Evolutionary conservation across 1,284 basidiomycete species (phyloP), one percentile per base, ranked within the genome.

Genomic region (Cutaneotrichosporon dermatis): DNA sequence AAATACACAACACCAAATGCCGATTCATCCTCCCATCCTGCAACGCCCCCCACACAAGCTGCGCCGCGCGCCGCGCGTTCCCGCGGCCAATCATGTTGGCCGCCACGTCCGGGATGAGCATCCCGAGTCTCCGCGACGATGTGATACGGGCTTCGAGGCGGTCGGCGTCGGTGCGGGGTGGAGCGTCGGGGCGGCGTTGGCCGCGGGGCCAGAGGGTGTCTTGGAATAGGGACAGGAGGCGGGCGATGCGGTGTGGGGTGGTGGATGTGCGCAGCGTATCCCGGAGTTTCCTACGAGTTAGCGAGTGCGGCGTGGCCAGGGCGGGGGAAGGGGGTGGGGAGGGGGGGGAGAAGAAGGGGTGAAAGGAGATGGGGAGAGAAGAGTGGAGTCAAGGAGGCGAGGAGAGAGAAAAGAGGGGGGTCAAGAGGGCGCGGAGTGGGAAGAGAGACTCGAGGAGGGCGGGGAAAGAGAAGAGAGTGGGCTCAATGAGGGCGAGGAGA

Each of bases 61-160:
- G 83, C 4, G 94, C 92, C 6, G 93, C 95, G 48, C 92, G 83
- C 6, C 92, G 84, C 9, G 94, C 92, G 73, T 98, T 97, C 2
- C 90, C 88, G 33, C 92, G 83, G 8, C 95, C 95, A 64, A 98
- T 95, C 86, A 97, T 91, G 70, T 95, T 97, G 6, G 94, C 91
- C 36, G 90, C 92, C 50, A 97, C 78, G 69, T 97, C 95, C 69
- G 95, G 94, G 63, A 99, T 88, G 45, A 98, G 81, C 25, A 89
- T 15, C 2, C 65, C 69, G 8, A 97, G 81, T 70, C 95, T 94
- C 64, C 87, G 82, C 66, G 91, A 89, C 0, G 94, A 94, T 54
- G 91, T 88, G 61, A 92, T 86, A 54, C 88, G 81, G 25, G 92
- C 91, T 16, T 82, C 84, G 25, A 83, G 71, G 75, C 89, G 92